Conservation (phyloP, 352 stramenopile species). For the Halophytophthora batemanensis region DNA sequence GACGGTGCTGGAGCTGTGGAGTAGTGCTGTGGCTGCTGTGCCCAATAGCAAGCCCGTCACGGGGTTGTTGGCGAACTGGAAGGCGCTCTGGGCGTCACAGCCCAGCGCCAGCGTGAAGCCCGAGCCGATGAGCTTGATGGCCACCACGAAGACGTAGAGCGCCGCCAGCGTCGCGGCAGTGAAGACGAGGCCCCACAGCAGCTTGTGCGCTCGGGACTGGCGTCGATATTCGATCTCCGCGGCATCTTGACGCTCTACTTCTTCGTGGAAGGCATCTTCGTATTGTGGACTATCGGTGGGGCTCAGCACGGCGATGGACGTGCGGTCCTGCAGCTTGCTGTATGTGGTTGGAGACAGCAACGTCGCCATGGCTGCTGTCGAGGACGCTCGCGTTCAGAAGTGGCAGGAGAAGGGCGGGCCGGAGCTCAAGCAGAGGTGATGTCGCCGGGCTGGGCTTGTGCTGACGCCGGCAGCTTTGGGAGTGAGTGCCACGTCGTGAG, state of each 20-base stretch:
- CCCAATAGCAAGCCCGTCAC: constrained; percentile 69
- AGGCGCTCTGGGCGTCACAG: constrained; percentile 52
- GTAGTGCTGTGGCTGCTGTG: constrained; percentile 54
- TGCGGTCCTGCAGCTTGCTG: constrained; percentile 18
- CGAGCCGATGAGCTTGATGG: constrained; percentile 67
- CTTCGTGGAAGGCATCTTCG: constrained; percentile 4
- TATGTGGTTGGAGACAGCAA: constrained; percentile 22
- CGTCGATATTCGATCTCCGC: constrained; percentile 5
- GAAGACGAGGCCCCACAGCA: constrained; percentile 25
- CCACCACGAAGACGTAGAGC: constrained; percentile 80
- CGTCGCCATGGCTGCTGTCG: constrained; percentile 6
- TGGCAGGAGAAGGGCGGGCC: too few species aligned
- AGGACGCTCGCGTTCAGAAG: too few species aligned
- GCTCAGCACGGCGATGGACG: constrained; percentile 34
- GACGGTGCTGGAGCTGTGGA: constrained; percentile 70
- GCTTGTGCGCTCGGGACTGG: constrained; percentile 11
- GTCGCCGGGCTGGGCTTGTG: too few species aligned
- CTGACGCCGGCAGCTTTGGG: too few species aligned
- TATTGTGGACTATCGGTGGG: constrained; percentile 19
- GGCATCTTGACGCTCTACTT: constrained; percentile 7
- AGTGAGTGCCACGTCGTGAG: too few species aligned
- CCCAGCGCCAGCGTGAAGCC: constrained; percentile 62
- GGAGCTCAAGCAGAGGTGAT: too few species aligned
- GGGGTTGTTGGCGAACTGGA: constrained; percentile 64
- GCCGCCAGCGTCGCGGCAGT: constrained; percentile 30